These are phyloP conservation scores for Neurospora sp. DNA, from an alignment of 495 filamentous ascomycete species.

Conservation along the genomic window DNA sequence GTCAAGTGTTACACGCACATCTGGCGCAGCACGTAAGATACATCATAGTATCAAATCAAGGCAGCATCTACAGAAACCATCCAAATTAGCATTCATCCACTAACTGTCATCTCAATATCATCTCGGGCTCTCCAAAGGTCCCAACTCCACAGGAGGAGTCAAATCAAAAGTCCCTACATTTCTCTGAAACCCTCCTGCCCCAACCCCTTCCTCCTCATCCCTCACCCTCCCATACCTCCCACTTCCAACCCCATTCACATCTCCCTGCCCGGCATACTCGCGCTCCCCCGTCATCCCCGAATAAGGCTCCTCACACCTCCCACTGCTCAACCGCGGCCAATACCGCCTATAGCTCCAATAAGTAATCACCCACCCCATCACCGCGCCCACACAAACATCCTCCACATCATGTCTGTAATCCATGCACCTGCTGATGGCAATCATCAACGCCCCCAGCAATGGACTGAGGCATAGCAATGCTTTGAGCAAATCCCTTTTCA, in stretches of 20 bases:
- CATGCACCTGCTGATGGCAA: slow-evolving; percentile 82
- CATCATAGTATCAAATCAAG: neutral
- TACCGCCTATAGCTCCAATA: slow-evolving; percentile 74
- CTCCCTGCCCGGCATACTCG: slow-evolving; percentile 1
- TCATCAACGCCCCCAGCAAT: slow-evolving; percentile 69
- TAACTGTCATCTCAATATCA: neutral
- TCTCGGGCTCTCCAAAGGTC: slow-evolving; percentile 3
- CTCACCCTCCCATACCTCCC: slow-evolving; percentile 19
- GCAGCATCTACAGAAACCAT: neutral
- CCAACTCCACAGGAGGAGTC: slow-evolving; percentile 5
- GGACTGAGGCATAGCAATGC: slow-evolving; percentile 59
- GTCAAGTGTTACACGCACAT: neutral
- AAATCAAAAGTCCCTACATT: slow-evolving; percentile 20
- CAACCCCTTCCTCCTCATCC: slow-evolving; percentile 23
- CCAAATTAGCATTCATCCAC: neutral
- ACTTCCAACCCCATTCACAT: neutral
- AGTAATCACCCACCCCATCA: slow-evolving; percentile 63
- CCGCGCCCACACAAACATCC: slow-evolving; percentile 70
- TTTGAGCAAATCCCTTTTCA: slow-evolving; percentile 48
- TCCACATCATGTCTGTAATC: slow-evolving; percentile 95
- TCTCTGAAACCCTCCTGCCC: neutral
- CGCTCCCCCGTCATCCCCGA: slow-evolving; percentile 15
- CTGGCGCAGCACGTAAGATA: neutral
- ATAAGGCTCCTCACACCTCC: slow-evolving; percentile 42
- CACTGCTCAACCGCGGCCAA: slow-evolving; percentile 41